A percentile compares a stretch with the other conserved stretches of the same genome.
Evolutionary conservation across 2,329 filamentous ascomycete genomes (phyloP).

Genomic region (Sclerotinia glacialis): DNA sequence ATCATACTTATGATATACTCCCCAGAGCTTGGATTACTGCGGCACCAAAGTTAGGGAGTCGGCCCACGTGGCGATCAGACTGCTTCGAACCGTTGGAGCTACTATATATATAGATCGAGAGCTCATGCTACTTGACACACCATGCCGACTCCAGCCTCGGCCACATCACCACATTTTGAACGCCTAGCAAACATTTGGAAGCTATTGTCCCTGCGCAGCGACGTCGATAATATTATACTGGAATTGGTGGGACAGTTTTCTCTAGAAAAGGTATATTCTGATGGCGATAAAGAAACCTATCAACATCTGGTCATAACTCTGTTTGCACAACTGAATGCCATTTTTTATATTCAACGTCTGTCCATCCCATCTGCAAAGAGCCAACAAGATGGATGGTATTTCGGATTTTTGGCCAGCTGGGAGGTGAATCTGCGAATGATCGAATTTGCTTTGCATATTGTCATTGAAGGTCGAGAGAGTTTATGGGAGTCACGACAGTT

Average conservation of each 20-base stretch:
- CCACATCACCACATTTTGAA: constrained; percentile 42
- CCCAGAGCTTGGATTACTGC: constrained; percentile 16
- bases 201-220: constrained; percentile 42
- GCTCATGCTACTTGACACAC: constrained; percentile 23
- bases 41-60: constrained; percentile 21
- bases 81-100: constrained; percentile 20
- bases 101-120: background rate
- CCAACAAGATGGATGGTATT: constrained; percentile 40
- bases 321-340: constrained; percentile 42
- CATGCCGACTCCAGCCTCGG: constrained; percentile 36
- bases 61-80: constrained; percentile 25
- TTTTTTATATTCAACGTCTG: constrained; percentile 44
- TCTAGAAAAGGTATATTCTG: constrained; percentile 44
- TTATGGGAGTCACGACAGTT: constrained; percentile 35
- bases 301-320: constrained; percentile 42
- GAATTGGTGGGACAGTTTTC: constrained; percentile 46
- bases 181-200: constrained; percentile 42
- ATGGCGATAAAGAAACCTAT: constrained; percentile 40
- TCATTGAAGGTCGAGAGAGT: constrained; percentile 30
- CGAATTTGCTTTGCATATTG: constrained; percentile 42
- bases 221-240: constrained; percentile 44
- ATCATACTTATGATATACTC: constrained; percentile 23
- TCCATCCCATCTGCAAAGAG: constrained; percentile 42
- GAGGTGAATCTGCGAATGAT: constrained; percentile 42
- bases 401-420: constrained; percentile 44